These are phyloP conservation scores for Lactarius psammicola DNA, from an alignment of 768 basidiomycete genomes.

Conservation along the genomic window DNA sequence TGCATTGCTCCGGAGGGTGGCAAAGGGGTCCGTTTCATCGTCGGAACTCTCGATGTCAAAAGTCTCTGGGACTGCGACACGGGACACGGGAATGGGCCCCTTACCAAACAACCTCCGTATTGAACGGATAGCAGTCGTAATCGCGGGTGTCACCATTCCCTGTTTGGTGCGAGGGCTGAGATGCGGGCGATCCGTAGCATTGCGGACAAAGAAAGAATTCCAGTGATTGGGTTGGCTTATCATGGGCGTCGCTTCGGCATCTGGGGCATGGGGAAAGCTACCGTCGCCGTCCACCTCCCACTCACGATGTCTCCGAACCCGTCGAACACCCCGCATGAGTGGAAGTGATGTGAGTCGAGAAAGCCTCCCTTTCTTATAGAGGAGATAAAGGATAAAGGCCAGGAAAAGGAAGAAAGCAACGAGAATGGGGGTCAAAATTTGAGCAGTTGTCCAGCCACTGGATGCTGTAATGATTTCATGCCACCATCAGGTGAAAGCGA, in stretches of 20 bases:
- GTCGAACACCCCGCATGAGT: slow-evolving; percentile 17
- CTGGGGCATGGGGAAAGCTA: not conserved
- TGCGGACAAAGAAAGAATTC: slow-evolving; percentile 7
- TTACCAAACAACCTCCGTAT: slow-evolving; percentile 15
- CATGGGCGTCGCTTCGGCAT: slow-evolving; percentile 24
- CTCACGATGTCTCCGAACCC: slow-evolving; percentile 4
- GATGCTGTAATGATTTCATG: slow-evolving; percentile 25
- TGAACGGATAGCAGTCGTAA: slow-evolving; percentile 11
- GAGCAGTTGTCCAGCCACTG: slow-evolving; percentile 1
- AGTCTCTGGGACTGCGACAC: slow-evolving; percentile 1
- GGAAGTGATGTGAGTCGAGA: not conserved
- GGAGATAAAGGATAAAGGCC: slow-evolving; percentile 5
- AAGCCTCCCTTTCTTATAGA: slow-evolving; percentile 12
- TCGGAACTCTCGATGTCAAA: slow-evolving; percentile 19
- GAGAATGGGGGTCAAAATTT: slow-evolving; percentile 22
- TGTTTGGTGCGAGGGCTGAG: not conserved
- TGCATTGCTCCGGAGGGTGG: slow-evolving; percentile 10
- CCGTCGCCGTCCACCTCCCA: slow-evolving; percentile 4
- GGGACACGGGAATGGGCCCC: slow-evolving; percentile 20
- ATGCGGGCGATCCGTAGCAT: slow-evolving; percentile 4
- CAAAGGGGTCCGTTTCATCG: slow-evolving; percentile 6
- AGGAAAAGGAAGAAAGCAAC: slow-evolving; percentile 5
- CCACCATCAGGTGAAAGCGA: slow-evolving; percentile 16
- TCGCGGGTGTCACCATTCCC: not conserved
- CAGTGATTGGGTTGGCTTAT: slow-evolving; percentile 1